A percentile compares a stretch with the other conserved stretches of the same genome.
Evolutionary conservation across 2,329 filamentous ascomycete species (phyloP).

Genomic region (Kalmusia sp.): DNA sequence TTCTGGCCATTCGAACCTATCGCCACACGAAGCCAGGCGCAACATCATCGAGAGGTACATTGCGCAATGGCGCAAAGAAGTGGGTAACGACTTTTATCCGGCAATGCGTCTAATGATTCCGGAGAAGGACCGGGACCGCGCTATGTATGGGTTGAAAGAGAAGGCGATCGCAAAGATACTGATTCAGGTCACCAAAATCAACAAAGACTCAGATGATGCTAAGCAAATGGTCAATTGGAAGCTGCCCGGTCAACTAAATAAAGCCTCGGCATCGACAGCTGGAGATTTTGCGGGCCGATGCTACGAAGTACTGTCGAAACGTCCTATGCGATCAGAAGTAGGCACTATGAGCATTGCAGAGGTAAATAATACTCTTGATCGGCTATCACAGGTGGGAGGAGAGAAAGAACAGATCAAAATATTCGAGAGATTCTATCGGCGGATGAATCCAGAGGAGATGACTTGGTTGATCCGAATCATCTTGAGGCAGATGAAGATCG

Average conservation of each 20-base stretch:
- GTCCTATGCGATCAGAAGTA: slow-evolving; percentile 74
- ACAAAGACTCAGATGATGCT: slow-evolving; percentile 87
- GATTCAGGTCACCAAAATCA: slow-evolving; percentile 92
- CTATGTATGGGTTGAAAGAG: slow-evolving; percentile 94
- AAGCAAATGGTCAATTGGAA: slow-evolving; percentile 91
- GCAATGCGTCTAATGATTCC: slow-evolving; percentile 90
- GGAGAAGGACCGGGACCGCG: slow-evolving; percentile 89
- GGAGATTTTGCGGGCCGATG: slow-evolving; percentile 94
- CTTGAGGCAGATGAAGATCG: slow-evolving; percentile 76
- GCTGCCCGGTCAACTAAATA: slow-evolving; percentile 69
- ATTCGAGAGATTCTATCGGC: slow-evolving; percentile 81
- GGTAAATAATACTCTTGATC: slow-evolving; percentile 86
- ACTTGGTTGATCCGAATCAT: slow-evolving; percentile 96
- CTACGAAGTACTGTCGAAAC: slow-evolving; percentile 83
- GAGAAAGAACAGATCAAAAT: slow-evolving; percentile 87
- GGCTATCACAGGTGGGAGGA: slow-evolving; percentile 74
- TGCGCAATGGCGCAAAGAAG: slow-evolving; percentile 82
- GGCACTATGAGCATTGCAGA: slow-evolving; percentile 87
- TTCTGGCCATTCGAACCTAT: slow-evolving; percentile 64
- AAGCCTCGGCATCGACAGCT: slow-evolving; percentile 61
- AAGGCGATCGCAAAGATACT: slow-evolving; percentile 86
- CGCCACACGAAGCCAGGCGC: slow-evolving; percentile 78
- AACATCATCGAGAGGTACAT: slow-evolving; percentile 89
- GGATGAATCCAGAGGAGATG: slow-evolving; percentile 92
- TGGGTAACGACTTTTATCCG: slow-evolving; percentile 92